Base-by-base conservation (phyloP, 2,329 filamentous ascomycete genomes). In the Thermomyces lanuginosus region DNA sequence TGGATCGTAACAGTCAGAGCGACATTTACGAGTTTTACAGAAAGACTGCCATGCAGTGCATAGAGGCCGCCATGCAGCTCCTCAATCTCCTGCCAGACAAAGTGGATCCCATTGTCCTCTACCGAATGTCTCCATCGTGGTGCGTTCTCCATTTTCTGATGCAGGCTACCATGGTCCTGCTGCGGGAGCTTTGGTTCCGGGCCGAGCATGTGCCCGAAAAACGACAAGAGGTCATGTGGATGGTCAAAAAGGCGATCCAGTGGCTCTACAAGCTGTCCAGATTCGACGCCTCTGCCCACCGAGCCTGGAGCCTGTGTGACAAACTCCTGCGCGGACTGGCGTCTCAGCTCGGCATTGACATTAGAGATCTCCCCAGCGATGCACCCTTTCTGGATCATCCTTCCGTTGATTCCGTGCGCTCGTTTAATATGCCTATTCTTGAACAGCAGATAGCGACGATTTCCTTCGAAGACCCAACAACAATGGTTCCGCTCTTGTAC, bases 151-250 rank as follows among this genome's bases (percentile, higher is more conserved):
- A 59, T 33, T 53, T 45, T 32, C 32, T 59, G 2, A 56, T 60
- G 41, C 56, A 60, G 33, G 50, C 55, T 1, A 51, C 46, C 1
- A 53, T 48, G 0, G 48, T 56, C 5, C 37, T 59, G 8, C 42
- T 60, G n/a, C 41, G 58, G 9, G 56, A 60, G 28, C 43, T 60
- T 7, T 43, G 53, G 8, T 58, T 55, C 24, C 39, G 44, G 15
- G 45, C 45, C n/a, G 48, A 56, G 22, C 56, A 60, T 34, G 52
- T 55, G 26, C 55, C 56, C 1, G 49, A 57, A 26, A 54, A 55
- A 26, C 49, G 45, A 1, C 36, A 35, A 1, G 50, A 46, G 35
- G 41, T 53, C 6, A 45, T 43, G 1, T 51, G 48, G 24, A 47
- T 48, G 4, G 41, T 44, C 6, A 49, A 43, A 26, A 53, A 52